Base-by-base conservation (phyloP, 768 basidiomycete genomes). In the Phylloporus sp. region DNA sequence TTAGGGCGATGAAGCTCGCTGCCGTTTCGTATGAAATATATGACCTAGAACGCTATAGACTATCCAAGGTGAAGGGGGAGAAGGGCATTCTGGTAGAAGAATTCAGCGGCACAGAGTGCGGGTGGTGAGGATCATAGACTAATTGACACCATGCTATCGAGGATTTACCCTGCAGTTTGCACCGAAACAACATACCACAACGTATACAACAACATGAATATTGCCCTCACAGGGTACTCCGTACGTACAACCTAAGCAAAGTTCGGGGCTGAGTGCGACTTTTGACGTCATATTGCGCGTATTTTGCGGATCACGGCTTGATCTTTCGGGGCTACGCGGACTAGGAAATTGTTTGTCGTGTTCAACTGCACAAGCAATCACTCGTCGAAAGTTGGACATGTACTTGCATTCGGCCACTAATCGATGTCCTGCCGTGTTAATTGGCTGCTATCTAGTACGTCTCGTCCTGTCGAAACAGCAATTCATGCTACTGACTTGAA, bases 1-100 rank as follows among this genome's bases (percentile, higher is more conserved):
- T 85, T 45, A 75, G 75, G 31, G 95, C 94, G 2, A 90, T 90
- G 82, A 78, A 72, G 50, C 78, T 95, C 5, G 86, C 95, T 0
- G 79, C 77, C 9, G 66, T 67, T 4, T 82, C 86, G 3, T 96
- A 92, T 63, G 86, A 92, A 55, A 68, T 77, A 9, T 96, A 93
- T 62, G 67, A 73, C 13, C 72, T 96, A 5, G 86, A 91, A 61
- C 78, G 94, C 11, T 79, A 89, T 60, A 71, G 80, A 9, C 65
- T 97, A 29, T 67, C 73, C 40, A 98, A 95, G 66, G 61, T 63
- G 5, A 65, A 65, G 35, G 92, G 91, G 2, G 72, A 79, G 50
- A 68, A 60, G 6, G 68, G 71, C 5, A 68, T 95, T 8, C 65
- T 67, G 2, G 69, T 95, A 9, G 73, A 80, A 46, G 72, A 74